Base-by-base conservation (phyloP, 2,329 filamentous ascomycete genomes). In the Colletotrichum phormii region DNA sequence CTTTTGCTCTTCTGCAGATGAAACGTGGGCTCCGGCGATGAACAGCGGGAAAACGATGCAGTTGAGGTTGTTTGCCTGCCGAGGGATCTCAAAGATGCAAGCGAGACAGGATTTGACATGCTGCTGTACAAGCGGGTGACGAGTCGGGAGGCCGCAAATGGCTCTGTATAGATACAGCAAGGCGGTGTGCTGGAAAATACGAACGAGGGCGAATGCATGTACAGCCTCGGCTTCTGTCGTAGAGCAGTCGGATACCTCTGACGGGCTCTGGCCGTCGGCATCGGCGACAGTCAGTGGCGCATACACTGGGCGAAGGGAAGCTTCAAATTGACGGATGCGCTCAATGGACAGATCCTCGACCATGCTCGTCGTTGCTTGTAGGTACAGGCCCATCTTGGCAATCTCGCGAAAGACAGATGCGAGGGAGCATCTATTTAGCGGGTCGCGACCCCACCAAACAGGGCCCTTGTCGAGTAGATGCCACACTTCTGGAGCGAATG, bases 41-140 rank as follows among this genome's bases (percentile, higher is more conserved):
- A 80, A 82, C 0, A 84, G 75, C 0, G 83, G 83, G 5, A 84
- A 80, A 0, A 84, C 78, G 12, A 82, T 79, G 31, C 83, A 84
- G 69, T 84, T 81, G 18, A 83, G 78, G 5, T 82, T 79, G 33
- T 84, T 83, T 0, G 81, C 79, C 0, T 81, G 79, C 2, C 80
- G 77, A 26, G 77, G 76, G 5, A 81, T 80, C 12, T 83, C 82
- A 5, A 81, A 79, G 18, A 83, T 81, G 12, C 82, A 79, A 9
- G 81, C 79, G 5, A 84, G 78, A 12, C 81, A 83, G 1, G 79
- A 78, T 5, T 79, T 77, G 0, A 84, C 81, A 31, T 82, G 77
- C 46, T 84, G 79, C 26, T 86, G 84, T 0, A 86, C 84, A 0
- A 85, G 76, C 2, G 77, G 78, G 68, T 86, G 83, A 2, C 77